Conservation (phyloP, 1,284 basidiomycete species). For the Schizophyllum commune region DNA sequence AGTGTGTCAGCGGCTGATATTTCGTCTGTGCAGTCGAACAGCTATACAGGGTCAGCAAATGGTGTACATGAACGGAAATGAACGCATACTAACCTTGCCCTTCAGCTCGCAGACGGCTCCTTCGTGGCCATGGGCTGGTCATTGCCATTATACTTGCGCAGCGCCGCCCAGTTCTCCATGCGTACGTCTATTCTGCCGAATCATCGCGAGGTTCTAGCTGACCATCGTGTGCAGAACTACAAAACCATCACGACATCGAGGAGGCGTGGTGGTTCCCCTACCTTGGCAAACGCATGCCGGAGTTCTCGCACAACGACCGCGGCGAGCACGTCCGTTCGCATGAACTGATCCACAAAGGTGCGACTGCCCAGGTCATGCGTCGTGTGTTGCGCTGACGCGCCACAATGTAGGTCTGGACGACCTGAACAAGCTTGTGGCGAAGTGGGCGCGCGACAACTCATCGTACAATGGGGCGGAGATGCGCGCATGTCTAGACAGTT, state of each 20-base stretch:
- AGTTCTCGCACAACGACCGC: neutral
- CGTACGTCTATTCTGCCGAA: neutral
- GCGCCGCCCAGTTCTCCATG: neutral
- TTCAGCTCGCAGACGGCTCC: neutral
- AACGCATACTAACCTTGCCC: neutral
- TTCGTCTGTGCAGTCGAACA: neutral
- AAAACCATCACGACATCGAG: neutral
- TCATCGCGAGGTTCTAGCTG: neutral
- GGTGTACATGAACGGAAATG: too few species aligned
- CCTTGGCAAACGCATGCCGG: neutral
- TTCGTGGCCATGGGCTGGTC: neutral
- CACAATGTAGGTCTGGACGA: neutral
- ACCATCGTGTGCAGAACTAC: neutral
- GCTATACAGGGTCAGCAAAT: neutral
- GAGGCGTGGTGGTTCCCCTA: neutral
- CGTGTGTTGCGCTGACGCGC: neutral
- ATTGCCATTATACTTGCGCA: neutral
- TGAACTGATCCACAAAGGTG: neutral
- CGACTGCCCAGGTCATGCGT: neutral
- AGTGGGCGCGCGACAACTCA: neutral
- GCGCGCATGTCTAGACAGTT: conserved; percentile 52
- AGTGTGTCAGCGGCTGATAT: too few species aligned
- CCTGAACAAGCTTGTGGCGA: neutral
- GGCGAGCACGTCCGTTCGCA: neutral
- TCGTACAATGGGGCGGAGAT: conserved; percentile 28